phyloP scores from a whole-genome alignment of 345 rosid species.

The Hypericum androsaemum region DNA sequence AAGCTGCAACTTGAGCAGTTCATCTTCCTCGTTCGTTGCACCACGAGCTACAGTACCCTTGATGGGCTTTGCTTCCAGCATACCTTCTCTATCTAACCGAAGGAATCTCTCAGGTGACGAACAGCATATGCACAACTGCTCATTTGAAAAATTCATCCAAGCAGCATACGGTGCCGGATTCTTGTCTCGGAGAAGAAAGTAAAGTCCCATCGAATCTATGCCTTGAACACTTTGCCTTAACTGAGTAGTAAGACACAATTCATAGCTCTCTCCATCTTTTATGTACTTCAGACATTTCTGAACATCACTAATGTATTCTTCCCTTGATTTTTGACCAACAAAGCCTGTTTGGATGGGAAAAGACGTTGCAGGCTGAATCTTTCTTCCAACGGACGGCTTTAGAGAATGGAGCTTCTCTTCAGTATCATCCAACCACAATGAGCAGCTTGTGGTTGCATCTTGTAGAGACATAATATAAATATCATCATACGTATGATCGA shows the following conservation, averaged over 20 bases:
- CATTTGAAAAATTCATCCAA: slow-evolving; percentile 75
- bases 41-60: slow-evolving; percentile 92
- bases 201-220: slow-evolving; percentile 61
- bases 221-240: slow-evolving; percentile 40
- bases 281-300: slow-evolving; percentile 60
- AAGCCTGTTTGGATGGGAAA: slow-evolving; percentile 32
- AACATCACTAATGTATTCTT: slow-evolving; percentile 58
- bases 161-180: slow-evolving; percentile 96
- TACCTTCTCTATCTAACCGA: slow-evolving; percentile 53
- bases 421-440: slow-evolving; percentile 54
- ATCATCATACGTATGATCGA: slow-evolving; percentile 66
- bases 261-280: slow-evolving; percentile 97
- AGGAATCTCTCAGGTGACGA: slow-evolving; percentile 97
- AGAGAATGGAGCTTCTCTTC: slow-evolving; percentile 50
- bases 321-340: slow-evolving; percentile 50
- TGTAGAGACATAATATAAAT: slow-evolving; percentile 58
- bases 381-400: slow-evolving; percentile 23
- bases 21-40: slow-evolving; percentile 55
- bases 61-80: slow-evolving; percentile 80
- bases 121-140: slow-evolving; percentile 58
- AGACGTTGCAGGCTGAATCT: slow-evolving; percentile 11
- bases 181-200: slow-evolving; percentile 68
- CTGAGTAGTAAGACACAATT: slow-evolving; percentile 83
- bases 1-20: slow-evolving; percentile 52
- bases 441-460: slow-evolving; percentile 26